Conservation (phyloP, 768 basidiomycete species). For the Termitomyces sp. region DNA sequence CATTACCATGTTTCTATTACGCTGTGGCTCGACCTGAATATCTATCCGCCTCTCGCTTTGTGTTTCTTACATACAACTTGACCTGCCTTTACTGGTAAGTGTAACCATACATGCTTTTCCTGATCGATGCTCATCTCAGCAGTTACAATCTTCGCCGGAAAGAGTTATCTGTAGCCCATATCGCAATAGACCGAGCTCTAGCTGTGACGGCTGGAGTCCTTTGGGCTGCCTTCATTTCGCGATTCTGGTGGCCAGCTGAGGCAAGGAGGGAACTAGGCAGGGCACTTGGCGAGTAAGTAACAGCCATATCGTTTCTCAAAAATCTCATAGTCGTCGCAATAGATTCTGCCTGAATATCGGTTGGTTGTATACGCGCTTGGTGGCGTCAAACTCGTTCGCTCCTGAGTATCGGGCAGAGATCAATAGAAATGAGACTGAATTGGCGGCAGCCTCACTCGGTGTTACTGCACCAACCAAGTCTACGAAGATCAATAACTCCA, state of each 20-base stretch:
- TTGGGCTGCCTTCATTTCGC: conserved; percentile 85
- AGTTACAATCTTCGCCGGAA: conserved; percentile 80
- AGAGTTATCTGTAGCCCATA: conserved; percentile 55
- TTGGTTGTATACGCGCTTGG: conserved; percentile 91
- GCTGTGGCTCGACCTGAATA: conserved; percentile 79
- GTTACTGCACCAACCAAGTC: conserved; percentile 33
- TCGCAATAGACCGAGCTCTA: conserved; percentile 75
- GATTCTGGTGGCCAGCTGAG: conserved; percentile 96
- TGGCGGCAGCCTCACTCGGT: conserved; percentile 26
- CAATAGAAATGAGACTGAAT: conserved; percentile 22
- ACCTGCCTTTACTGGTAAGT: conserved; percentile 71
- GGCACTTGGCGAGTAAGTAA: conserved; percentile 75
- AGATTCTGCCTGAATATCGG: conserved; percentile 93
- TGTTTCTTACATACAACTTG: conserved; percentile 85
- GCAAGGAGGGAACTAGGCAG: conserved; percentile 85
- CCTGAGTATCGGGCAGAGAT: conserved; percentile 38
- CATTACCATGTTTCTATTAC: conserved; percentile 91
- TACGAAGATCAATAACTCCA: conserved; percentile 55
- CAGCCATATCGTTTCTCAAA: background rate
- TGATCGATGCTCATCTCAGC: background rate
- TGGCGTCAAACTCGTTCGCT: conserved; percentile 79
- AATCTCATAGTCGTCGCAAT: conserved; percentile 8
- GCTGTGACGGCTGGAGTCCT: conserved; percentile 84
- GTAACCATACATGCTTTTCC: background rate
- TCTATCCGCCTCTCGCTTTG: conserved; percentile 73